Conservation (phyloP, 352 stramenopile genomes). For the Globisporangium yorkense region DNA sequence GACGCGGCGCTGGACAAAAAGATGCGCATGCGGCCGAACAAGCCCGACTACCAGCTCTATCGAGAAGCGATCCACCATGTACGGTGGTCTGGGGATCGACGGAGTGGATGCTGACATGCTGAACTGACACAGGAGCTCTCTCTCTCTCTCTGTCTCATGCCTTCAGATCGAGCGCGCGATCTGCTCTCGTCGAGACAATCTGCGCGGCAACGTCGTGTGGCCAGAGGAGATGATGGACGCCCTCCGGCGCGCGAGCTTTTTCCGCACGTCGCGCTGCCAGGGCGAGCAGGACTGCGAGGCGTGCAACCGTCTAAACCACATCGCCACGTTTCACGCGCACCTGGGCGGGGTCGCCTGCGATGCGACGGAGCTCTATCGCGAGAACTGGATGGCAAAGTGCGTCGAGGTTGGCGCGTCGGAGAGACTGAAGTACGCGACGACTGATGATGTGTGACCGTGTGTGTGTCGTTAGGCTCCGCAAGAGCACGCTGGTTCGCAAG, state of each 20-base stretch:
- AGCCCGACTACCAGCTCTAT: constrained; percentile 43
- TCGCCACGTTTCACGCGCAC: constrained; percentile 46
- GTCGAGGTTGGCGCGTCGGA: not conserved
- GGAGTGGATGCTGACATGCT: not conserved
- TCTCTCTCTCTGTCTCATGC: not conserved
- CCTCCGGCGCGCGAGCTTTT: constrained; percentile 34
- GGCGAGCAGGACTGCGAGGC: constrained; percentile 55
- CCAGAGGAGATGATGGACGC: constrained; percentile 57
- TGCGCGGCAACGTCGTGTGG: constrained; percentile 67
- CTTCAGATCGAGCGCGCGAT: constrained; percentile 65
- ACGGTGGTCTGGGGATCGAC: constrained; percentile 16
- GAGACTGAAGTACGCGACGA: not conserved
- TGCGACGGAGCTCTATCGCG: constrained; percentile 55
- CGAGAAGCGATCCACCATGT: constrained; percentile 51
- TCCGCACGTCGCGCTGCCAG: constrained; percentile 25
- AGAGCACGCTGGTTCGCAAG: constrained; percentile 22
- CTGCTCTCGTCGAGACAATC: constrained; percentile 60
- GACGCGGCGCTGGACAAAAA: constrained; percentile 55
- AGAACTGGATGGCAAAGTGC: constrained; percentile 59
- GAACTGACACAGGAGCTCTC: too few relatives aligned
- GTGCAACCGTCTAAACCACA: constrained; percentile 67
- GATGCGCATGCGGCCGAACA: constrained; percentile 32
- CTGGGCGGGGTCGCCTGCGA: constrained; percentile 59
- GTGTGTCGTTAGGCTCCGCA: constrained; percentile 26
- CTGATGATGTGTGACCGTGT: not conserved